Conservation (phyloP, 441 rosid genomes). For the Dalechampia spathulata region DNA sequence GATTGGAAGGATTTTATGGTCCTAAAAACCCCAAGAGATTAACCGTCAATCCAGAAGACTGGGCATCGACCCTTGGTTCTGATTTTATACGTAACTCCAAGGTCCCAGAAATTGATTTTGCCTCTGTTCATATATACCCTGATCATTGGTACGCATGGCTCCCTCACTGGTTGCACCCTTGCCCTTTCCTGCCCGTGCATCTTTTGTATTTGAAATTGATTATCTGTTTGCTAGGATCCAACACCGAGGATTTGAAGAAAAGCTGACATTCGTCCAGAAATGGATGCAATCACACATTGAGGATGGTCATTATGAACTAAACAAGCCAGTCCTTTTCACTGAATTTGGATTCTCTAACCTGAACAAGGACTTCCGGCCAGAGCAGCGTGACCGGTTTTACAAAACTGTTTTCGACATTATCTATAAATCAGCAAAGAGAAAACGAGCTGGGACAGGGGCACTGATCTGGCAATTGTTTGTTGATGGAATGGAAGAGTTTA, state of each 20-base stretch:
- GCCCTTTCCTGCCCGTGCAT: neutral
- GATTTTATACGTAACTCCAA: conserved; percentile 77
- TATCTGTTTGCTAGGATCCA: conserved; percentile 46
- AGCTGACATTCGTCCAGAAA: conserved; percentile 48
- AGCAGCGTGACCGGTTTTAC: conserved; percentile 54
- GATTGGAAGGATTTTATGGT: conserved; percentile 95
- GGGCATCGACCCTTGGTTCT: conserved; percentile 79
- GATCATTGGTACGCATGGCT: conserved; percentile 69
- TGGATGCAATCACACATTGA: conserved; percentile 90
- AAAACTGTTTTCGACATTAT: conserved; percentile 41
- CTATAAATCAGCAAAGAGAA: conserved; percentile 60
- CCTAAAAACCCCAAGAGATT: conserved; percentile 66
- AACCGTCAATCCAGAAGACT: conserved; percentile 66
- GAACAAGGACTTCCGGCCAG: conserved; percentile 55
- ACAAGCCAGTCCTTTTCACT: conserved; percentile 75
- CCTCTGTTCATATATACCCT: conserved; percentile 91
- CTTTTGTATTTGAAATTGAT: neutral
- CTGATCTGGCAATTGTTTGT: conserved; percentile 72
- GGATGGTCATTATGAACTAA: conserved; percentile 69
- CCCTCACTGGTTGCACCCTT: neutral
- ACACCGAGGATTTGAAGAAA: conserved; percentile 50
- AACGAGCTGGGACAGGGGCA: conserved; percentile 75
- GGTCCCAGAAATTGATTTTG: conserved; percentile 54
- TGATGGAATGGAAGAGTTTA: conserved; percentile 71
- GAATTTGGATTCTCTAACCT: conserved; percentile 75